Evolutionary conservation across 371 early-diverging fungal species (phyloP).

Genomic region (Thermomucor indicae-seudaticae): DNA sequence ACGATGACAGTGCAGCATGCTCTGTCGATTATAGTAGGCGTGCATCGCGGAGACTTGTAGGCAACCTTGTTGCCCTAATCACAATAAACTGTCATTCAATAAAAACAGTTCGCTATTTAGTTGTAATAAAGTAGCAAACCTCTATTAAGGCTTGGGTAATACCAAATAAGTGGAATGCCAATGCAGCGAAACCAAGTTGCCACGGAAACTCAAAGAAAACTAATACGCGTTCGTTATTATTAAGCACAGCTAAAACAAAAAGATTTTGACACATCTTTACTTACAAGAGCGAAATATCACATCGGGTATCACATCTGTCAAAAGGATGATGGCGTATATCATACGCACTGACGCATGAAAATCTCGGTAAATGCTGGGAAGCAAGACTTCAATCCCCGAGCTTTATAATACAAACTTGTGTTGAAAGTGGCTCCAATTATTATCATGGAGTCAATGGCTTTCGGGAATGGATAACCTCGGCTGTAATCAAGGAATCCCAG

Average conservation of each 20-base stretch:
- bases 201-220: slow-evolving; percentile 37
- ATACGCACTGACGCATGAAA: slow-evolving; percentile 21
- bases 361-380: neutral
- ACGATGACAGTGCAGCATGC: slow-evolving; percentile 14
- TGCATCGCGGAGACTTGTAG: slow-evolving; percentile 16
- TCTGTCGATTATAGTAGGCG: slow-evolving; percentile 16
- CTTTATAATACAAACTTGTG: slow-evolving; percentile 6
- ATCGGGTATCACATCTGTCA: slow-evolving; percentile 7
- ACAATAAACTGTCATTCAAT: neutral
- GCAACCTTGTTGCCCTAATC: slow-evolving; percentile 26
- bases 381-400: neutral
- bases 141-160: slow-evolving; percentile 32
- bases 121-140: slow-evolving; percentile 18
- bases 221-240: too few relatives aligned
- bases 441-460: slow-evolving; percentile 17
- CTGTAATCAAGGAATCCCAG: slow-evolving; percentile 16
- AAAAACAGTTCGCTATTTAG: neutral
- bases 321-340: slow-evolving; percentile 18
- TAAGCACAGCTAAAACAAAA: slow-evolving; percentile 1
- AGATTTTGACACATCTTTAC: neutral
- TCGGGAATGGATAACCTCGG: slow-evolving; percentile 14
- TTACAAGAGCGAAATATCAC: slow-evolving; percentile 17
- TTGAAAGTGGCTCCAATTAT: slow-evolving; percentile 14
- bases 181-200: slow-evolving; percentile 33
- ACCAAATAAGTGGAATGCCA: slow-evolving; percentile 37